Percentiles rank a stretch among this genome's conserved stretches.
Conservation (phyloP, 2,329 filamentous ascomycete species). For the Tolypocladium guangdongense region DNA sequence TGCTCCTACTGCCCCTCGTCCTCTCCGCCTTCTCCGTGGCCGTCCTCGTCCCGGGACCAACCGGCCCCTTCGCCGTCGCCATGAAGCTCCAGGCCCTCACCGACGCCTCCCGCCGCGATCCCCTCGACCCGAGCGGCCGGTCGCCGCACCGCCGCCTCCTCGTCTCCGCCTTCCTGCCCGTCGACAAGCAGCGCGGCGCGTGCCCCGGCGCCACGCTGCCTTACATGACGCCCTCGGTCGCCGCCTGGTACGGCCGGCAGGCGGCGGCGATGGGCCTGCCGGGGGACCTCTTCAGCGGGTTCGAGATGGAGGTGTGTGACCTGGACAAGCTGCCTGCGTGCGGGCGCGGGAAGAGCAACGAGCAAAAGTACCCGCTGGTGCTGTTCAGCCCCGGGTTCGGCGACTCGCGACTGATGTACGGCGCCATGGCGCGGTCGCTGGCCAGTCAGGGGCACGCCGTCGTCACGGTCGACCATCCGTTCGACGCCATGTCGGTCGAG, state of each 20-base stretch:
- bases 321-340: slow-evolving; percentile 1
- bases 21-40: slow-evolving; percentile 6
- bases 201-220: slow-evolving; percentile 11
- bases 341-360: neutral
- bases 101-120: slow-evolving; percentile 19
- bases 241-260: slow-evolving; percentile 15
- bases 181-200: slow-evolving; percentile 7
- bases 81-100: slow-evolving; percentile 14
- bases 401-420: slow-evolving; percentile 30
- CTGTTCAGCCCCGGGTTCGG: slow-evolving; percentile 35
- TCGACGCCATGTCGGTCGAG: slow-evolving; percentile 32
- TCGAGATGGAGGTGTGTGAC: slow-evolving; percentile 16
- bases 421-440: slow-evolving; percentile 30
- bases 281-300: slow-evolving; percentile 15
- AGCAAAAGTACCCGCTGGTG: slow-evolving; percentile 10
- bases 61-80: slow-evolving; percentile 19
- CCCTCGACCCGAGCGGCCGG: slow-evolving; percentile 18
- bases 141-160: slow-evolving; percentile 12
- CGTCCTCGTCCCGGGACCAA: slow-evolving; percentile 15
- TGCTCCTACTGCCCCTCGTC: slow-evolving; percentile 6
- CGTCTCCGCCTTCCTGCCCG: slow-evolving; percentile 19
- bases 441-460: slow-evolving; percentile 34
- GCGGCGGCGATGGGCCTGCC: slow-evolving; percentile 17
- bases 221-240: slow-evolving; percentile 24
- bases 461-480: slow-evolving; percentile 36